Evolutionary conservation across 2,329 filamentous ascomycete species (phyloP), one percentile per base, ranked within the genome.

Genomic region (Aspergillus texensis): DNA sequence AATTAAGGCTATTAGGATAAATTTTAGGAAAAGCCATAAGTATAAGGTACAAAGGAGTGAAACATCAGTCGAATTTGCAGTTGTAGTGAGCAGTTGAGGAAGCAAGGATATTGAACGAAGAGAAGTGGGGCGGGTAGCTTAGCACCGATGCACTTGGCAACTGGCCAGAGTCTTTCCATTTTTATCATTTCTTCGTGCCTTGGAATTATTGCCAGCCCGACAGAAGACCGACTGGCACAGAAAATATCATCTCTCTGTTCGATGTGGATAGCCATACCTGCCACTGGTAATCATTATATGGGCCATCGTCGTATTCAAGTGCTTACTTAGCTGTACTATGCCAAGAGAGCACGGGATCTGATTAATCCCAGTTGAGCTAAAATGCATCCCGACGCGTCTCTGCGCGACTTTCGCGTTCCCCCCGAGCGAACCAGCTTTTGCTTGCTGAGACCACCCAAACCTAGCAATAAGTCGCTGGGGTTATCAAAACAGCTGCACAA

Each of bases 391-490:
- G 68, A 72, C 74, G 73, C 73, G 74, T 73, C 19, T 52, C 19
- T n/a, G 16, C 4, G 12, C 28, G 58, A 67, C 63, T 69, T 71
- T 71, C 74, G 72, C 72, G 74, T 75, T 66, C 45, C 61, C 52
- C 60, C 26, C 26, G 62, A 64, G 57, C 57, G 24, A 19, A 50
- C 48, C 36, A 8, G 30, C 48, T 58, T 19, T 57, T 50, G 19
- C 19, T 48, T 60, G 26, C 36, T 41, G 21, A 26, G 12, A 48
- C 45, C 26, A 26, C 24, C 14, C 24, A 26, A 28, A 28, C 45
- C 12, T 48, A 48, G 11, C 48, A 19, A 52, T 9, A 6, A 52
- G 16, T 60, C 28, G 39, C 59, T 61, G 19, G 24, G 28, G 28
- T 6, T 24, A 60, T 41, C 36, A 41, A 32, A 53, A 54, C 12